Evolutionary conservation across 2,329 filamentous ascomycete species (phyloP).

Genomic region (Biscogniauxia marginata): DNA sequence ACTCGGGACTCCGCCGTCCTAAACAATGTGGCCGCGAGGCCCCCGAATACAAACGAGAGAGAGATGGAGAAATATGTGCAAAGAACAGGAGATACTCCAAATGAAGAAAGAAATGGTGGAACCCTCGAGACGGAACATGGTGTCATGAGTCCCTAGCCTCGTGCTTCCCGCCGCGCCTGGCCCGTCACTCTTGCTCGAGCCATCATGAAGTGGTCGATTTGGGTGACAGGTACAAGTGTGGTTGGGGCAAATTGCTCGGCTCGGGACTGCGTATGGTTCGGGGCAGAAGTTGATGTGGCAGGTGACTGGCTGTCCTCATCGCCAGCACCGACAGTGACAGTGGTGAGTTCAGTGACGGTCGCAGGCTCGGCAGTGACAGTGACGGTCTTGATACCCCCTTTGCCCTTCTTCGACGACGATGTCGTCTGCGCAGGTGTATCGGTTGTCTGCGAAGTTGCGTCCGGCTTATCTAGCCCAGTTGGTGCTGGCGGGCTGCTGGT

Average conservation of each 20-base stretch:
- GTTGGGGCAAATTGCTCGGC: slow-evolving; percentile 14
- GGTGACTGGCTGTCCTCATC: slow-evolving; percentile 1
- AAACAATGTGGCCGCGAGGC: not conserved
- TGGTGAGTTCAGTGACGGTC: slow-evolving; percentile 40
- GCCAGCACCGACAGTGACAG: slow-evolving; percentile 32
- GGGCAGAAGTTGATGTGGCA: slow-evolving; percentile 1
- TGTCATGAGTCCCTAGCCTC: too few species aligned
- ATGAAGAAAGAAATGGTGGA: not conserved
- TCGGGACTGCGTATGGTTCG: slow-evolving; percentile 4
- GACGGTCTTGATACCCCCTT: slow-evolving; percentile 38
- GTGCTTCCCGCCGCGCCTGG: slow-evolving; percentile 21
- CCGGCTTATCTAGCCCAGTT: slow-evolving; percentile 19
- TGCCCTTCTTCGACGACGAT: slow-evolving; percentile 11
- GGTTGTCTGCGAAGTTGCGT: slow-evolving; percentile 13
- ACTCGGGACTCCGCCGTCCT: too few species aligned
- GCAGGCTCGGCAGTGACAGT: slow-evolving; percentile 41
- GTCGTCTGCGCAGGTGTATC: slow-evolving; percentile 16
- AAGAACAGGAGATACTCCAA: not conserved
- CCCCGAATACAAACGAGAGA: not conserved
- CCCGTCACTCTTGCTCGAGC: slow-evolving; percentile 26
- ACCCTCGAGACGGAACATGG: not conserved
- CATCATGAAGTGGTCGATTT: slow-evolving; percentile 28
- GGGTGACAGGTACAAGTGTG: slow-evolving; percentile 17
- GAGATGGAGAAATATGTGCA: not conserved
- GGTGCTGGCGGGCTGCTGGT: slow-evolving; percentile 23